These are phyloP conservation scores for Pyrenophora tritici-repentis DNA, from an alignment of 2,329 filamentous ascomycete genomes.

Conservation along the genomic window DNA sequence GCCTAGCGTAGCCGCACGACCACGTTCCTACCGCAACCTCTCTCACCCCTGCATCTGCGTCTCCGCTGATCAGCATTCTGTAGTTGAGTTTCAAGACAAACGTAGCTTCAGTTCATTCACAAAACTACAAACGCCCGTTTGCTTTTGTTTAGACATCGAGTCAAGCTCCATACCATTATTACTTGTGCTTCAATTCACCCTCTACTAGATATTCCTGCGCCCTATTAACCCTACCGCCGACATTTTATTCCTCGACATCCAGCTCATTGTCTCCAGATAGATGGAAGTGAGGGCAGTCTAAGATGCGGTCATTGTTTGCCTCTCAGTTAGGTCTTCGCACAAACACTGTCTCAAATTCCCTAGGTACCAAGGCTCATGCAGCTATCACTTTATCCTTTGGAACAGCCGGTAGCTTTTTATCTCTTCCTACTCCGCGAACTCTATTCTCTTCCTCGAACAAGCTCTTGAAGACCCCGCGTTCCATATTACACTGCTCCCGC, in stretches of 20 bases:
- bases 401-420: not conserved
- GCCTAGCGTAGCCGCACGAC: conserved; percentile 19
- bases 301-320: no score
- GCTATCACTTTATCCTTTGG: not conserved
- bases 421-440: not conserved
- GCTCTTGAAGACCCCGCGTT: not conserved
- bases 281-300: no score
- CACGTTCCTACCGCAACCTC: conserved; percentile 17
- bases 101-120: no score
- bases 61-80: conserved; percentile 14
- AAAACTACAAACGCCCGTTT: no score
- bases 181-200: not conserved
- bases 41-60: conserved; percentile 14
- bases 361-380: no score
- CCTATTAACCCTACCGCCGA: no score
- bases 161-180: not conserved
- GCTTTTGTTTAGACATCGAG: not conserved
- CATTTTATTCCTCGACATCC: no score
- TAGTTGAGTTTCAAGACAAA: not conserved
- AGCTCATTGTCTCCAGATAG: no score
- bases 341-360: no score
- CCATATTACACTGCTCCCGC: not conserved
- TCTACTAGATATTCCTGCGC: not conserved
- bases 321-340: no score
- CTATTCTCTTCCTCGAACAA: not conserved